Conservation (phyloP, 495 filamentous ascomycete genomes). For the Penicillium angulare region DNA sequence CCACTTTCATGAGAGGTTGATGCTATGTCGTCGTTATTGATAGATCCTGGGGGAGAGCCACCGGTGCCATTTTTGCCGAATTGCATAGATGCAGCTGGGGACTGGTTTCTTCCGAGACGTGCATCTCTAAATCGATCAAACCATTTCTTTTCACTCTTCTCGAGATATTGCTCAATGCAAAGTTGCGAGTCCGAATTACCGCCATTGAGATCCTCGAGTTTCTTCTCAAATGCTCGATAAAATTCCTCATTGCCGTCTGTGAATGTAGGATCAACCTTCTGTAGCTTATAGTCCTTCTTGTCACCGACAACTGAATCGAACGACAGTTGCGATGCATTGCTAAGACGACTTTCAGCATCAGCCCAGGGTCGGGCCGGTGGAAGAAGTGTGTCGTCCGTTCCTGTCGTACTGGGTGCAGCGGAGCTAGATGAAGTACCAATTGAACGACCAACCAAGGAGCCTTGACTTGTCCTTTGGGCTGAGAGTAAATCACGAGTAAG, state of each 20-base stretch:
- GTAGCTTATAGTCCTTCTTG: constrained; percentile 61
- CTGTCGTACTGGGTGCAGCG: constrained; percentile 37
- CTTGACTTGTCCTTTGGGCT: constrained; percentile 30
- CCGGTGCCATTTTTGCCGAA: constrained; percentile 23
- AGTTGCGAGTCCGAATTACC: constrained; percentile 57
- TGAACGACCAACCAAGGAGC: constrained; percentile 21
- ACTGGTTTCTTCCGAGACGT: constrained; percentile 48
- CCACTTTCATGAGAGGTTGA: constrained; percentile 38
- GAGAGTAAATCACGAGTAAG: constrained; percentile 20
- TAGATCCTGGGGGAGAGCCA: constrained; percentile 33
- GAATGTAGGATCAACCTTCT: constrained; percentile 70
- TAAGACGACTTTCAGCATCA: constrained; percentile 38
- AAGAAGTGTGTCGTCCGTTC: constrained; percentile 39
- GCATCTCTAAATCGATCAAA: constrained; percentile 62
- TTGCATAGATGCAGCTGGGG: constrained; percentile 44
- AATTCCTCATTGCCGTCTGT: constrained; percentile 65
- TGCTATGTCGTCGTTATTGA: constrained; percentile 41
- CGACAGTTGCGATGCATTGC: constrained; percentile 46
- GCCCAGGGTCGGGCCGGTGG: constrained; percentile 33
- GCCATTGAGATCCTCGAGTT: constrained; percentile 56
- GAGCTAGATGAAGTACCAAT: constrained; percentile 19
- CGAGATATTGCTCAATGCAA: constrained; percentile 67
- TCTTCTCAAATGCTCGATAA: constrained; percentile 58
- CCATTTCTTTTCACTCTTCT: constrained; percentile 70
- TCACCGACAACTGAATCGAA: constrained; percentile 59